phyloP scores from a whole-genome alignment of 208 protist genomes.

The Trypanosoma platydactyli region DNA sequence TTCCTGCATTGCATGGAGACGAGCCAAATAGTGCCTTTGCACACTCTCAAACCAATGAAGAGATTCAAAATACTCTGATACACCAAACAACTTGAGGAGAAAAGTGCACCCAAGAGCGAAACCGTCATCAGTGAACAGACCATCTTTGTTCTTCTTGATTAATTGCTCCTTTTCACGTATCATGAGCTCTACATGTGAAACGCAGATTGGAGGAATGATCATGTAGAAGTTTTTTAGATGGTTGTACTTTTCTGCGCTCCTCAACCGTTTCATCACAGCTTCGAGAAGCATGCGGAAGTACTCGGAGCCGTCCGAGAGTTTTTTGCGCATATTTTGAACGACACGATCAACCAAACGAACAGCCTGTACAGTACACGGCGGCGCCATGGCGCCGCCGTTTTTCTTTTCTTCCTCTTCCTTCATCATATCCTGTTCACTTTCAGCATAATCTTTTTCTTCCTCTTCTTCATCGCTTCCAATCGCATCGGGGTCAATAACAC shows the following conservation, averaged over 20 bases:
- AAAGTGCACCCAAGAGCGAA: conserved; percentile 96
- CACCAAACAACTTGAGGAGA: conserved; percentile 94
- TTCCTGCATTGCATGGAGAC: conserved; percentile 28
- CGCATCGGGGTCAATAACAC: conserved; percentile 36
- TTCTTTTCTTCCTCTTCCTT: conserved; percentile 19
- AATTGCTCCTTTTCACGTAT: conserved; percentile 94
- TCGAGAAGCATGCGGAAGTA: conserved; percentile 96
- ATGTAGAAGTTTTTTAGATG: conserved; percentile 95
- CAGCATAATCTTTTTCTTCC: conserved; percentile 21
- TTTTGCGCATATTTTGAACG: conserved; percentile 74
- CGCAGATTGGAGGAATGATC: conserved; percentile 95
- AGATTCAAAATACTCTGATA: conserved; percentile 89
- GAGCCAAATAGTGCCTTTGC: conserved; percentile 35
- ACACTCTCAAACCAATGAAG: conserved; percentile 95
- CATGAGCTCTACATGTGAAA: conserved; percentile 93
- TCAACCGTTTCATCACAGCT: conserved; percentile 79
- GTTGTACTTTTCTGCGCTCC: conserved; percentile 53
- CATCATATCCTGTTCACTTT: not conserved
- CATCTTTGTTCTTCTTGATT: conserved; percentile 87
- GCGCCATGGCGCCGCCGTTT: conserved; percentile 11
- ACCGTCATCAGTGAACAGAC: conserved; percentile 96
- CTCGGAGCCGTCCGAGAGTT: conserved; percentile 93
- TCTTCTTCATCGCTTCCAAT: conserved; percentile 33
- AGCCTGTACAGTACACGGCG: conserved; percentile 43
- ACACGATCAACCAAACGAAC: conserved; percentile 77